Percentiles rank a stretch among this genome's conserved stretches.
Evolutionary conservation across 495 filamentous ascomycete species (phyloP).

Genomic region (Daldinia bambusicola): DNA sequence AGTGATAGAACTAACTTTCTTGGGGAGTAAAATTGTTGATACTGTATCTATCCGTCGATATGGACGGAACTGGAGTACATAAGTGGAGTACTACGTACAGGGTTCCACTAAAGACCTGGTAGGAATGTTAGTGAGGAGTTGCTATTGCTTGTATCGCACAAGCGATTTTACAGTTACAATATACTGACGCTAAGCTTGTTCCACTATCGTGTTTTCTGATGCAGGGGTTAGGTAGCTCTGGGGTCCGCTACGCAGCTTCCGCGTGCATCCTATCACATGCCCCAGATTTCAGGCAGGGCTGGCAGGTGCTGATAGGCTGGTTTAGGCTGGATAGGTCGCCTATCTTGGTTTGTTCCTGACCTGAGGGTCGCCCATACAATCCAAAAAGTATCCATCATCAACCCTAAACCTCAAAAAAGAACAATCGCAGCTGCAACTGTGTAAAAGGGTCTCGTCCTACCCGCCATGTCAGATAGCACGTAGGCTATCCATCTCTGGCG

Average conservation of each 20-base stretch:
- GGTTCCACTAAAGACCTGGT: background rate
- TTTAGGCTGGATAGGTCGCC: background rate
- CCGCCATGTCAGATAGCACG: slow-evolving; percentile 39
- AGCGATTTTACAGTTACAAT: background rate
- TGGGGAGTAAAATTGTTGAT: background rate
- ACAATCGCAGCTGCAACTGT: slow-evolving; percentile 8
- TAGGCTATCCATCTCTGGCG: slow-evolving; percentile 26
- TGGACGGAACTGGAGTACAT: background rate
- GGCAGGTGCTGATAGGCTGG: slow-evolving; percentile 1
- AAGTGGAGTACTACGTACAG: background rate
- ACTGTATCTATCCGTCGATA: background rate
- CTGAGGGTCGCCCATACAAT: slow-evolving; percentile 4
- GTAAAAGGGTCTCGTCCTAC: slow-evolving; percentile 23
- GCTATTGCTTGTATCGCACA: background rate
- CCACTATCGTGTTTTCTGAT: slow-evolving; percentile 4
- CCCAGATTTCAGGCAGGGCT: slow-evolving; percentile 13
- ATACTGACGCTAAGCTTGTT: background rate
- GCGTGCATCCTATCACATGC: slow-evolving; percentile 30
- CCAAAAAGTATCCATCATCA: slow-evolving; percentile 11
- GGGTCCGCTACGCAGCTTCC: slow-evolving; percentile 15
- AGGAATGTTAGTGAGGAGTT: background rate
- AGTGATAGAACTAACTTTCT: background rate
- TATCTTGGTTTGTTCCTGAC: slow-evolving; percentile 39
- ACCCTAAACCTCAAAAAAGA: slow-evolving; percentile 18
- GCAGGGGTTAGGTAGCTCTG: slow-evolving; percentile 25